Conservation (phyloP, 257 asterid species). For the Nicotiana sylvestris region DNA sequence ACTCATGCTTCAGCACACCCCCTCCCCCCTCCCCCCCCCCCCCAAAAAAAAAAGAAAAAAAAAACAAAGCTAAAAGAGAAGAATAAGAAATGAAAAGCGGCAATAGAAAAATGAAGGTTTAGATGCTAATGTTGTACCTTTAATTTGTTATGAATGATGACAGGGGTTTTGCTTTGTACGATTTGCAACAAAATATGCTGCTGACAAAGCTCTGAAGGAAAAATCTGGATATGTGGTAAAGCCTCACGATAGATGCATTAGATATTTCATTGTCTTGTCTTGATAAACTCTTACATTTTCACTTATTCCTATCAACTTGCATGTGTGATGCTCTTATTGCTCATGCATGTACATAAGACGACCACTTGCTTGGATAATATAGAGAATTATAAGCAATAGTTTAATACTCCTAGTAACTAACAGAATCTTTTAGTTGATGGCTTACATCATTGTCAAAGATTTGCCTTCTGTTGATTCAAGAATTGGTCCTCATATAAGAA, state of each 20-base stretch:
- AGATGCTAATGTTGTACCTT: slow-evolving; percentile 14
- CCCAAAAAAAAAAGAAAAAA: neutral
- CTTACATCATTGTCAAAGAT: neutral
- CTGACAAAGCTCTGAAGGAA: slow-evolving; percentile 76
- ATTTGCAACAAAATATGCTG: slow-evolving; percentile 75
- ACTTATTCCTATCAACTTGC: neutral
- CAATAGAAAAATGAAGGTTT: neutral
- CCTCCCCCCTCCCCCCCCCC: neutral
- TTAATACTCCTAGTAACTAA: neutral
- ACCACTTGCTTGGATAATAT: neutral
- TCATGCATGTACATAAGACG: neutral
- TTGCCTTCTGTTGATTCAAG: slow-evolving; percentile 4
- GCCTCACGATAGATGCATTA: neutral
- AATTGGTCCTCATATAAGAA: neutral
- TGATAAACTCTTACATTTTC: neutral
- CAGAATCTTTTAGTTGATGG: neutral
- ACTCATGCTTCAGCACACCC: slow-evolving; percentile 1
- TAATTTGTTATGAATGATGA: slow-evolving; percentile 17
- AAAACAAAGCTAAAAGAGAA: neutral
- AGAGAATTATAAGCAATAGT: neutral
- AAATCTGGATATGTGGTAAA: slow-evolving; percentile 67
- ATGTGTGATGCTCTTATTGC: neutral
- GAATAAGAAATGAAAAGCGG: neutral
- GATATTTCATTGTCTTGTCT: neutral
- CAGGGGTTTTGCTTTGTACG: slow-evolving; percentile 92